phyloP scores from a whole-genome alignment of 306 rosid genomes.

The Comarum palustre region DNA sequence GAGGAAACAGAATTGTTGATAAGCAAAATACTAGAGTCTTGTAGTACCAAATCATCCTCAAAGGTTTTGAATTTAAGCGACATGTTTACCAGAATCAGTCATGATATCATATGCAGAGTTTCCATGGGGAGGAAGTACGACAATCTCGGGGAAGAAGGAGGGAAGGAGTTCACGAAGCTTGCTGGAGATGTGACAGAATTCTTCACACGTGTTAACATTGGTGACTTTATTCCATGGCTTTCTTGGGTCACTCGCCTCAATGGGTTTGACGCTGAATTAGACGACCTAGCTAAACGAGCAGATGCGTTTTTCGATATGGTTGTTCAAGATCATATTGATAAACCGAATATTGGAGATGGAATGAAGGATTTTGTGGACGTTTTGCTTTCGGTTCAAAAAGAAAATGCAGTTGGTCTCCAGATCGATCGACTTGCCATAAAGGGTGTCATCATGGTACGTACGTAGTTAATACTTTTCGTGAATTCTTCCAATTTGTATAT shows the following conservation, averaged over 20 bases:
- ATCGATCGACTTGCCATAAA: background rate
- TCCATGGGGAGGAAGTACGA: background rate
- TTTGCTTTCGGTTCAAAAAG: background rate
- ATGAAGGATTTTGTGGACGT: background rate
- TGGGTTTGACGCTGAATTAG: background rate
- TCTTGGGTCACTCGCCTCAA: background rate
- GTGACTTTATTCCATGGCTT: slow-evolving; percentile 5
- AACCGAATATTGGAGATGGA: background rate
- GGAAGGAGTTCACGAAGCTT: background rate
- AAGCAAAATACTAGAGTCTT: background rate
- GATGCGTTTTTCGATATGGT: background rate
- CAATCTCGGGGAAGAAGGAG: background rate
- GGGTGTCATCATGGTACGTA: background rate
- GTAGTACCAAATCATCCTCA: background rate
- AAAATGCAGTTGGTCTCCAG: background rate
- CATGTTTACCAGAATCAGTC: background rate
- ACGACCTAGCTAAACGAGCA: too few species aligned
- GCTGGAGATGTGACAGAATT: background rate
- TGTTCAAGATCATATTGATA: background rate
- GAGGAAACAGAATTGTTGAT: background rate
- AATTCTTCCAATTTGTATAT: too few species aligned
- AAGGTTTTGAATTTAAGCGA: background rate
- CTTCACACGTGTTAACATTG: background rate
- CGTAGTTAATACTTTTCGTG: background rate
- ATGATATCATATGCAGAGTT: background rate